Evolutionary conservation across 2,329 filamentous ascomycete genomes (phyloP).

Genomic region (Pyrenochaeta sp.): DNA sequence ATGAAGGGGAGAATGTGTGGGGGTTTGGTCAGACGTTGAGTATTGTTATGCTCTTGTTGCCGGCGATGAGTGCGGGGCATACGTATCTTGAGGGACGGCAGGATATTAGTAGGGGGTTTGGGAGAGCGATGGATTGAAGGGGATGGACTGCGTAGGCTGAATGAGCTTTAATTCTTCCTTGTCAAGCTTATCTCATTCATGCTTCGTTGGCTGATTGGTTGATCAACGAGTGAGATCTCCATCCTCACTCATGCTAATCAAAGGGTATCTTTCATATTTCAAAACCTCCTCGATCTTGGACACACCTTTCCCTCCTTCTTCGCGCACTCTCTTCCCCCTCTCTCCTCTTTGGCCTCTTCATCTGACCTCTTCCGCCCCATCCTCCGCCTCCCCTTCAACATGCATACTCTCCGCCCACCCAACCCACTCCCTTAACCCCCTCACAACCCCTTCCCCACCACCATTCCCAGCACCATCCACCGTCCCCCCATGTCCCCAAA

Average conservation of each 20-base stretch:
- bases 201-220: no score
- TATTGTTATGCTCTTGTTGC: conserved; percentile 39
- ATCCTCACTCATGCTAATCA: no score
- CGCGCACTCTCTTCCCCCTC: background rate
- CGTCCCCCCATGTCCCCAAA: conserved; percentile 83
- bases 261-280: background rate
- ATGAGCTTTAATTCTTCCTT: no score
- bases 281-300: no score
- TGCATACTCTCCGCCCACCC: conserved; percentile 69
- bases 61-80: conserved; percentile 35
- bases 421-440: conserved; percentile 83
- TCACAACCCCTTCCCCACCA: conserved; percentile 71
- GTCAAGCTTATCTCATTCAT: no score
- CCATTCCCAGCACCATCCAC: conserved; percentile 61
- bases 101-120: conserved; percentile 23
- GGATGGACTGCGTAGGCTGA: no score
- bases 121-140: background rate
- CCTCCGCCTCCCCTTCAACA: conserved; percentile 28
- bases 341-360: background rate
- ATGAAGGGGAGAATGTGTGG: conserved; percentile 37
- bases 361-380: background rate
- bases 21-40: conserved; percentile 44
- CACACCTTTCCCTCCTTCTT: background rate
- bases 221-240: no score
- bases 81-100: conserved; percentile 40